Percentiles rank a stretch among this genome's conserved stretches.
Conservation (phyloP, 768 basidiomycete species). For the Russula olivacea region DNA sequence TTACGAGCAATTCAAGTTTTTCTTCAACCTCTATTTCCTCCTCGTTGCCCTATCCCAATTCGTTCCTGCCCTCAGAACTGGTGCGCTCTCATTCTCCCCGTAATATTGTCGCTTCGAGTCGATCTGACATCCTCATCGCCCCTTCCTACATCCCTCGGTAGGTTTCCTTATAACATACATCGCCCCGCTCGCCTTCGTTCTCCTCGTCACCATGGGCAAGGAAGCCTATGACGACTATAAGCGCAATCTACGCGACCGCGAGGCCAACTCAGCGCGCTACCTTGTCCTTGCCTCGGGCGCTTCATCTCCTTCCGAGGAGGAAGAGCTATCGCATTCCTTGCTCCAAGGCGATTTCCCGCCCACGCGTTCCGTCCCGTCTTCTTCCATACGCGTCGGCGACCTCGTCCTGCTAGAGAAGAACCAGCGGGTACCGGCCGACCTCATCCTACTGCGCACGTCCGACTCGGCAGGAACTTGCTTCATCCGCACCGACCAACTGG, state of each 20-base stretch:
- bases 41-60: constrained; percentile 96
- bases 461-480: constrained; percentile 93
- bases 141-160: constrained; percentile 29
- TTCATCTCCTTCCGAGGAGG: constrained; percentile 24
- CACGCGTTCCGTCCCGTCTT: constrained; percentile 77
- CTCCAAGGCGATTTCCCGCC: constrained; percentile 12
- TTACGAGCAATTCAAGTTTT: constrained; percentile 99
- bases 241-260: constrained; percentile 82
- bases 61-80: constrained; percentile 91
- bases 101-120: not conserved
- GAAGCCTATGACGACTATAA: constrained; percentile 99
- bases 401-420: constrained; percentile 93
- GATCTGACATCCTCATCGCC: not conserved
- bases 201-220: constrained; percentile 95
- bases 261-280: constrained; percentile 93
- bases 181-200: constrained; percentile 92
- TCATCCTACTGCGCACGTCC: constrained; percentile 81
- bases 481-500: constrained; percentile 94
- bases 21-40: constrained; percentile 98
- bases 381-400: constrained; percentile 85
- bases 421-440: constrained; percentile 91
- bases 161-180: constrained; percentile 95
- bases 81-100: constrained; percentile 38
- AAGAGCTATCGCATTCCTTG: constrained; percentile 28
- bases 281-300: constrained; percentile 62